These are phyloP conservation scores for Kodamaea fukazawae DNA, from an alignment of 805 yeast species.

Conservation along the genomic window DNA sequence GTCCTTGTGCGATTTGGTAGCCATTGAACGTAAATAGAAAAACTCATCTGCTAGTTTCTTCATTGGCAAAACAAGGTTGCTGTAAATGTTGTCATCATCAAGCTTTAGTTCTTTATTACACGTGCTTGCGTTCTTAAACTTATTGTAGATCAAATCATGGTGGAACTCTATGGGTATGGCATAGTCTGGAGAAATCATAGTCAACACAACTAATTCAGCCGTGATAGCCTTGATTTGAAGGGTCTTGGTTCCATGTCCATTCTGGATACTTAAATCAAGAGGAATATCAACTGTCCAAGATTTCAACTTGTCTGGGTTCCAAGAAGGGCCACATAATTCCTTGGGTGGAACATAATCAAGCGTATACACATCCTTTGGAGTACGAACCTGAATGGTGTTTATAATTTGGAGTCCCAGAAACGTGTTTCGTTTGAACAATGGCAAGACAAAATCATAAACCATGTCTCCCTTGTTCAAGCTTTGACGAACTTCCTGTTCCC, in stretches of 20 bases:
- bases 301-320: conserved; percentile 1
- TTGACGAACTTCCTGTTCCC: too few species aligned
- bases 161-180: conserved; percentile 40
- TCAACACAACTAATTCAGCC: conserved; percentile 31
- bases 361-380: conserved; percentile 8
- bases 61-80: conserved; percentile 1
- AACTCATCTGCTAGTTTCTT: background rate
- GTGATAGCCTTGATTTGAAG: conserved; percentile 15
- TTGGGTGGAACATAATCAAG: conserved; percentile 24
- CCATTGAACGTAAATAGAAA: background rate
- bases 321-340: conserved; percentile 1
- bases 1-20: conserved; percentile 1
- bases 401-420: conserved; percentile 4
- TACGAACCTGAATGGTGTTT: conserved; percentile 9
- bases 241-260: conserved; percentile 5
- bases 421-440: conserved; percentile 3
- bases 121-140: conserved; percentile 1
- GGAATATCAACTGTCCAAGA: conserved; percentile 30
- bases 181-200: conserved; percentile 28
- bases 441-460: conserved; percentile 3
- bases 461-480: background rate
- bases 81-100: conserved; percentile 2
- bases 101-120: background rate
- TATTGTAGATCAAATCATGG: conserved; percentile 33
- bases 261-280: conserved; percentile 12